Conservation (phyloP, 2,329 filamentous ascomycete genomes). For the Trichoderma harzianum region DNA sequence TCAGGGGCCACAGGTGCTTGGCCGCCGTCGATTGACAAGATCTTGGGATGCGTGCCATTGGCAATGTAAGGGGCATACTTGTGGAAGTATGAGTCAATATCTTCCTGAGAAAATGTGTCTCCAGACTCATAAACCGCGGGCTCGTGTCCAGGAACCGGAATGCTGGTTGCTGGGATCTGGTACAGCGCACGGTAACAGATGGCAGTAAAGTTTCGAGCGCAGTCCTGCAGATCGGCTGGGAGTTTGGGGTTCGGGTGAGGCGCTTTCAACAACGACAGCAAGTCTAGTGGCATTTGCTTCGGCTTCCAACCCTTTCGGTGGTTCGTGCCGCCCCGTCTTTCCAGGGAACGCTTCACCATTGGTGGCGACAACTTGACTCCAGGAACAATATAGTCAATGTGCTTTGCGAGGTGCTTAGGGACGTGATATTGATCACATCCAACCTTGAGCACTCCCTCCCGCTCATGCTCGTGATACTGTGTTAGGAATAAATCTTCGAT, state of each 20-base stretch:
- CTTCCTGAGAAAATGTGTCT: slow-evolving; percentile 48
- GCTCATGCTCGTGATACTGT: slow-evolving; percentile 20
- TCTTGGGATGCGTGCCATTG: slow-evolving; percentile 40
- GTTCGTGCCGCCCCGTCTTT: neutral
- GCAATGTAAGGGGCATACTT: slow-evolving; percentile 40
- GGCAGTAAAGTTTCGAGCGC: slow-evolving; percentile 54
- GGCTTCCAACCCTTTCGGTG: slow-evolving; percentile 7
- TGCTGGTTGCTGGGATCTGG: slow-evolving; percentile 39
- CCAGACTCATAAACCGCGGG: slow-evolving; percentile 49
- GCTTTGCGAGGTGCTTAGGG: slow-evolving; percentile 34
- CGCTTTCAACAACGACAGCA: neutral
- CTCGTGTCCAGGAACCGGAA: slow-evolving; percentile 49
- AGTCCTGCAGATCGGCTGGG: slow-evolving; percentile 28
- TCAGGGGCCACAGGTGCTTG: slow-evolving; percentile 36
- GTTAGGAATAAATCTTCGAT: slow-evolving; percentile 15
- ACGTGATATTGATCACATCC: slow-evolving; percentile 40
- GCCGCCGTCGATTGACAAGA: slow-evolving; percentile 44
- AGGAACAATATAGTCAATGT: slow-evolving; percentile 50
- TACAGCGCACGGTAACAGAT: slow-evolving; percentile 51
- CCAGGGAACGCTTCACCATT: slow-evolving; percentile 15
- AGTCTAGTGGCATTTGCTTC: slow-evolving; percentile 4
- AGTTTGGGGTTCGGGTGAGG: slow-evolving; percentile 3
- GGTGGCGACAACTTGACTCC: slow-evolving; percentile 39
- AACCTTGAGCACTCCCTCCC: slow-evolving; percentile 16
- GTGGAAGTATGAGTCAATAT: slow-evolving; percentile 46